phyloP scores from a whole-genome alignment of 2,329 filamentous ascomycete genomes.

The Cadophora luteo-olivacea region DNA sequence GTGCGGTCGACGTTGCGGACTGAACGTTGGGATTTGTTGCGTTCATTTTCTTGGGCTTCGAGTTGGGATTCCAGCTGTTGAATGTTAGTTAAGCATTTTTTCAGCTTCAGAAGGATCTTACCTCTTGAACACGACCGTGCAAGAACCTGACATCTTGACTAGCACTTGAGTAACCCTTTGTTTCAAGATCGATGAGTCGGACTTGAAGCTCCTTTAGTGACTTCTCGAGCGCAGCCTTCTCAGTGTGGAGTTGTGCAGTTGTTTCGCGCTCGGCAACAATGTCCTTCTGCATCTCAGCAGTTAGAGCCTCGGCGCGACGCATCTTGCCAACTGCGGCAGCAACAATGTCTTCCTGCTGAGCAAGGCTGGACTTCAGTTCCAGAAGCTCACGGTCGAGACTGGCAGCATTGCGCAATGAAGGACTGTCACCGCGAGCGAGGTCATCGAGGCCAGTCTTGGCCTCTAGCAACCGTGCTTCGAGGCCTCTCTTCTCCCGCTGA shows the following conservation, averaged over 20 bases:
- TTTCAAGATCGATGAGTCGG: slow-evolving; percentile 89
- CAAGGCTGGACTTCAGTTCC: slow-evolving; percentile 85
- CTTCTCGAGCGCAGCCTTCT: slow-evolving; percentile 91
- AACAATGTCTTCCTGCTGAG: slow-evolving; percentile 92
- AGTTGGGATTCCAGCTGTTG: slow-evolving; percentile 84
- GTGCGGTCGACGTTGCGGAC: slow-evolving; percentile 92
- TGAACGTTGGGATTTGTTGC: slow-evolving; percentile 82
- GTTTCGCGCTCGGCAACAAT: slow-evolving; percentile 84
- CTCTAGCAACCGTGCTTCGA: slow-evolving; percentile 85
- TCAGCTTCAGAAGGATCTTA: slow-evolving; percentile 54
- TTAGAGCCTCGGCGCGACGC: slow-evolving; percentile 88
- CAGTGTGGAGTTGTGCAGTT: slow-evolving; percentile 82
- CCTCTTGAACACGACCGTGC: slow-evolving; percentile 93
- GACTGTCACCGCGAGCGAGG: slow-evolving; percentile 82
- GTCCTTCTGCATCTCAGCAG: slow-evolving; percentile 90
- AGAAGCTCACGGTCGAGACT: slow-evolving; percentile 87
- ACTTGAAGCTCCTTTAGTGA: slow-evolving; percentile 89
- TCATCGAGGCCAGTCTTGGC: slow-evolving; percentile 89
- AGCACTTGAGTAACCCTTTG: slow-evolving; percentile 92
- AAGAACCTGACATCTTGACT: slow-evolving; percentile 96
- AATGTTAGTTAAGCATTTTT: slow-evolving; percentile 34
- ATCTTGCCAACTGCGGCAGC: slow-evolving; percentile 95
- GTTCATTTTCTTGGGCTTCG: slow-evolving; percentile 80
- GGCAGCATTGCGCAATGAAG: slow-evolving; percentile 88
- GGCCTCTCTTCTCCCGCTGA: slow-evolving; percentile 85